Evolutionary conservation across 78 protist genomes (phyloP).

Genomic region (Isochrysis galbana): DNA sequence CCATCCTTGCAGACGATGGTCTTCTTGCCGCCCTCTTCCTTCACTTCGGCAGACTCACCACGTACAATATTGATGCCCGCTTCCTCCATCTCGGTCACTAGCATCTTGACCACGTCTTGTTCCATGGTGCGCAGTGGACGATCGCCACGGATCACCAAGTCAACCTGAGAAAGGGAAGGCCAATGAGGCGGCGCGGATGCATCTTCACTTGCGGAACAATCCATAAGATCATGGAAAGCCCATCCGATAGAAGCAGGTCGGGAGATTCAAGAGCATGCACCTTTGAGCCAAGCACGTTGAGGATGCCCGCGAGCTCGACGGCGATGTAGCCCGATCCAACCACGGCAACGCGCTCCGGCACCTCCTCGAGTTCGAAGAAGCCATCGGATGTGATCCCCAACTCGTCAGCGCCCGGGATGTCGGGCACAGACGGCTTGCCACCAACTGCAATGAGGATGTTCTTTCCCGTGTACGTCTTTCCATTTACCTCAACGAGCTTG

Average conservation of each 20-base stretch:
- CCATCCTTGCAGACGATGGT: not conserved
- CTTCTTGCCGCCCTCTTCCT: not conserved
- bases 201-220: too few species aligned
- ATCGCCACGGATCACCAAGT: not conserved
- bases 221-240: too few species aligned
- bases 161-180: not conserved
- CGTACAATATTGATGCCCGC: not conserved
- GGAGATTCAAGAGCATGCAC: too few species aligned
- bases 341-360: not conserved
- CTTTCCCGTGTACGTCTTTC: slow-evolving; percentile 8
- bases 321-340: slow-evolving; percentile 50
- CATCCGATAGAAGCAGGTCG: too few species aligned
- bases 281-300: too few species aligned
- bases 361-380: not conserved
- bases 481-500: not conserved
- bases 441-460: not conserved
- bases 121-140: not conserved
- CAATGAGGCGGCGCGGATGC: not conserved
- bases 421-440: slow-evolving; percentile 5
- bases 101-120: not conserved
- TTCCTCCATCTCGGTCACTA: not conserved
- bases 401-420: slow-evolving; percentile 20
- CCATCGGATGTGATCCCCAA: not conserved
- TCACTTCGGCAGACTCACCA: not conserved
- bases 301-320: slow-evolving; percentile 45